phyloP scores from a whole-genome alignment of 2,329 filamentous ascomycete species.

The Pseudogymnoascus sp. region DNA sequence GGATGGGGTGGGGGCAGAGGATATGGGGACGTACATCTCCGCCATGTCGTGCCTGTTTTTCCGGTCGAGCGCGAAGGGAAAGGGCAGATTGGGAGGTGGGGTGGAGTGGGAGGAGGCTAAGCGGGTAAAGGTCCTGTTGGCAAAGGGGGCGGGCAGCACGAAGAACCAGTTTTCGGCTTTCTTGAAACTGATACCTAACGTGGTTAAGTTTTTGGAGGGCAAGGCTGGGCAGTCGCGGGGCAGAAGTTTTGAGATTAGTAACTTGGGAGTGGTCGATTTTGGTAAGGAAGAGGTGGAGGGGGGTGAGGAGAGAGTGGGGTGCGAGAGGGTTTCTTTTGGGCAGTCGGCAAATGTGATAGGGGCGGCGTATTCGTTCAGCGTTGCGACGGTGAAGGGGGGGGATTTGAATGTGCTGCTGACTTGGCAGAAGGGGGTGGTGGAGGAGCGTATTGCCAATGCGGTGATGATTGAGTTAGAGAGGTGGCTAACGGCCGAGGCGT shows the following conservation, averaged over 20 bases:
- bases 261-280: slow-evolving; percentile 40
- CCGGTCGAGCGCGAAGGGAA: neutral
- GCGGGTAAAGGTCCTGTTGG: neutral
- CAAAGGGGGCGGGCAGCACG: neutral
- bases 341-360: slow-evolving; percentile 40
- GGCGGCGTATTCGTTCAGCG: slow-evolving; percentile 37
- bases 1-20: neutral
- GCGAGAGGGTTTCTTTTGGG: slow-evolving; percentile 41
- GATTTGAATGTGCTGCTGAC: slow-evolving; percentile 36
- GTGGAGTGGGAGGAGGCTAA: neutral
- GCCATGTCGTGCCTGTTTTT: neutral
- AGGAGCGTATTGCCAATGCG: neutral
- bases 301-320: slow-evolving; percentile 24
- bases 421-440: slow-evolving; percentile 39
- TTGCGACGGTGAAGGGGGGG: slow-evolving; percentile 37
- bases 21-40: neutral
- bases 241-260: slow-evolving; percentile 44
- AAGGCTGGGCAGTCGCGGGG: slow-evolving; percentile 37
- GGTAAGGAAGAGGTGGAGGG: slow-evolving; percentile 15
- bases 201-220: slow-evolving; percentile 32
- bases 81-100: neutral
- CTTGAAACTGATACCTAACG: slow-evolving; percentile 32
- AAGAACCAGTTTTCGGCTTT: slow-evolving; percentile 2
- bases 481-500: neutral
- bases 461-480: slow-evolving; percentile 4